Evolutionary conservation across 2,329 filamentous ascomycete species (phyloP), one percentile per base, ranked within the genome.

Genomic region (Lasiodiplodia citricola): DNA sequence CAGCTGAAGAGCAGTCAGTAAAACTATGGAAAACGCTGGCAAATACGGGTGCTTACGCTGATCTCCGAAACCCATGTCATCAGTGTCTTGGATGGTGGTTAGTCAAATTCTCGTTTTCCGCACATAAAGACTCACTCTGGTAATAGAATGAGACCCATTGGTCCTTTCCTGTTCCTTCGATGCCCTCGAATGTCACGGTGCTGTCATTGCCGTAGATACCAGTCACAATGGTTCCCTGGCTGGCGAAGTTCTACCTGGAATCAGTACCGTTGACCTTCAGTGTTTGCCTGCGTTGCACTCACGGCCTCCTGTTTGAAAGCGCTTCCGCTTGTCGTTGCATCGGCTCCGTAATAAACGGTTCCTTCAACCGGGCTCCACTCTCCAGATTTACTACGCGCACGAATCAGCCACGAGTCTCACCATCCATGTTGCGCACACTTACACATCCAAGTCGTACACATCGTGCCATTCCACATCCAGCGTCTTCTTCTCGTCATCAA

Each of bases 121-220:
- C 18, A 28, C 13, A 16, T n/a, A 14, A 21, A 13, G 5, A 21
- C 66, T 63, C 18, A 68, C 66, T 87, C 70, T 88, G 85, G 71
- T 87, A 87, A 74, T 87, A 85, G 74, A 88, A 87, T 0, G 85
- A 86, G 1, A 88, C 82, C 85, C 85, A 88, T 73, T 87, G 86
- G 1, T 83, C 82, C 68, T 83, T 82, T 2, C 85, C 85, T 0
- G 79, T 77, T 10, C 86, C 86, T 72, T 84, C 76, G 51, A 87
- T 80, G 5, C 78, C 77, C 4, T 80, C 75, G 72, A 88, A 87
- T 0, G 83, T 86, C 13, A 86, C 82, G 0, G 83, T 87, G 75
- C 84, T 87, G 69, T 85, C 83, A 68, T 87, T 88, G 14, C 85
- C 85, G 68, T 83, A 82, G 67, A 87, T 87, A 3, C 84, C 84